These are phyloP conservation scores for Pycnococcus provasolii DNA, from an alignment of 139 green algal species.

Conservation along the genomic window DNA sequence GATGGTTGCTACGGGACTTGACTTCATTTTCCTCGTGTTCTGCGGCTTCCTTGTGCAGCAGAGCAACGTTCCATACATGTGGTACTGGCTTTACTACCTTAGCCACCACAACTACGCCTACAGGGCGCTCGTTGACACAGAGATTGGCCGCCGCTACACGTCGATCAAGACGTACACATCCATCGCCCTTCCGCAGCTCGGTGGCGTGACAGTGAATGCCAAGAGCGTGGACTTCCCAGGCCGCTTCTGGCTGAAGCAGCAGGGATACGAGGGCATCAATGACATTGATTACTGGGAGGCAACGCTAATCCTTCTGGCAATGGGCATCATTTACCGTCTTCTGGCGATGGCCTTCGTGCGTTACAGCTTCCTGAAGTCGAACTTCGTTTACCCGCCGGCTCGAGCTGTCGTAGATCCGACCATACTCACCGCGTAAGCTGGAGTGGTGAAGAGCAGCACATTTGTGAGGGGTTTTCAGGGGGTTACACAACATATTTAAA, in stretches of 20 bases:
- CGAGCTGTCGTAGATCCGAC: neutral
- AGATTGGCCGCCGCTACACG: neutral
- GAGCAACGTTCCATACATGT: neutral
- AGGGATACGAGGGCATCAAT: neutral
- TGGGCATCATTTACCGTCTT: neutral
- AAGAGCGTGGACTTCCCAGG: neutral
- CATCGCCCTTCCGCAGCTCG: neutral
- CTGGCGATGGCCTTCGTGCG: neutral
- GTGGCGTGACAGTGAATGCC: neutral
- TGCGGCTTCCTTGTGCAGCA: neutral
- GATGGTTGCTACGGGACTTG: neutral
- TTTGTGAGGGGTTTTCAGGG: no score
- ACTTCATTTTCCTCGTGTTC: neutral
- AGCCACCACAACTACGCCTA: slow-evolving; percentile 3
- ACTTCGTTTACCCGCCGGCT: neutral
- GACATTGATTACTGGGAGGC: neutral
- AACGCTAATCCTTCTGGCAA: neutral
- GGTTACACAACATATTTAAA: no score
- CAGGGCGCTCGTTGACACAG: neutral
- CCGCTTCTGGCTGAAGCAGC: neutral
- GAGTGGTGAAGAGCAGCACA: no score
- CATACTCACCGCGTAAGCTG: no score
- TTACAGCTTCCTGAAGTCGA: neutral
- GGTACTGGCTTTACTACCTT: neutral
- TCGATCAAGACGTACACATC: neutral